These are phyloP conservation scores for Zelopaecilomyces penicillatus DNA, from an alignment of 2,329 filamentous ascomycete genomes.

Conservation along the genomic window DNA sequence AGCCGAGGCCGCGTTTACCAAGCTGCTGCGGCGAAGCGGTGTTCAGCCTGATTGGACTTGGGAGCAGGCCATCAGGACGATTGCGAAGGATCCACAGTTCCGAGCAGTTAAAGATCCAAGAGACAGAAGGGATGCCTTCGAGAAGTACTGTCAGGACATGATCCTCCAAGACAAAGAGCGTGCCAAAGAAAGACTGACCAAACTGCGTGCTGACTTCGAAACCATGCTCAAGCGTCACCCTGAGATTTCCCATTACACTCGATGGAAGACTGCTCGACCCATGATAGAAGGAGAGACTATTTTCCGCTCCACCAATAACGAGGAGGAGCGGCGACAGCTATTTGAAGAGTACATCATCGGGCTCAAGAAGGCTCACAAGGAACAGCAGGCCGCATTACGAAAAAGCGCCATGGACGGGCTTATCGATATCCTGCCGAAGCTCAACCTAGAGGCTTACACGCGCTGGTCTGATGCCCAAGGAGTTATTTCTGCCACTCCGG, in stretches of 20 bases:
- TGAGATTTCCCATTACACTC: conserved; percentile 93
- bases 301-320: conserved; percentile 83
- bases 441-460: conserved; percentile 87
- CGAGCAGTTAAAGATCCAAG: conserved; percentile 87
- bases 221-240: conserved; percentile 94
- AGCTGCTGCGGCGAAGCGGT: conserved; percentile 74
- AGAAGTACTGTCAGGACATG: conserved; percentile 89
- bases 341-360: conserved; percentile 90
- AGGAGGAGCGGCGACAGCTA: conserved; percentile 77
- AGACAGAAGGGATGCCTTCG: conserved; percentile 82
- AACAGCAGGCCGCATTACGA: conserved; percentile 62
- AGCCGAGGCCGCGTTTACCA: conserved; percentile 86
- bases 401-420: conserved; percentile 81
- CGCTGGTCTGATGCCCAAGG: conserved; percentile 87
- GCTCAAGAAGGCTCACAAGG: conserved; percentile 70
- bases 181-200: conserved; percentile 84
- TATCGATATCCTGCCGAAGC: conserved; percentile 63
- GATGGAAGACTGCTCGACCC: conserved; percentile 91
- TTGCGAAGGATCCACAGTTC: conserved; percentile 86
- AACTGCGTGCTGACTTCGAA: conserved; percentile 87
- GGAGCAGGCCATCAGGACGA: conserved; percentile 78
- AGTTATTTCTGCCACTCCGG: conserved; percentile 67
- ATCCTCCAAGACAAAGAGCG: conserved; percentile 88
- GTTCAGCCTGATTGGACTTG: conserved; percentile 90
- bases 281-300: conserved; percentile 94